Percentiles rank a stretch among this genome's conserved stretches.
phyloP scores from a whole-genome alignment of 176 grass and related monocot genomes.

The Oryza glaberrima region DNA sequence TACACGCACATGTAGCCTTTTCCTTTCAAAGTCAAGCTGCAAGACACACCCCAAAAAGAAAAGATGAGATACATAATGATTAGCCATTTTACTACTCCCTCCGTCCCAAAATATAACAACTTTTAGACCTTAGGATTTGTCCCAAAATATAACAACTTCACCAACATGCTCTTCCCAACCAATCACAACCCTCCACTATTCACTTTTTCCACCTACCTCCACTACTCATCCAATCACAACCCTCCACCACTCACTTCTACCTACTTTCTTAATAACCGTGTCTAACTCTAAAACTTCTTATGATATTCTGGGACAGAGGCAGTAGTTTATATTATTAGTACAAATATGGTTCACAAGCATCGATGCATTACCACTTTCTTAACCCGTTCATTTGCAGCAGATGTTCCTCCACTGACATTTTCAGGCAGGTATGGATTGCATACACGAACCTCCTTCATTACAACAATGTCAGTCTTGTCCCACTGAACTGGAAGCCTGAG shows the following conservation, averaged over 20 bases:
- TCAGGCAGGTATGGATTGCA: conserved; percentile 86
- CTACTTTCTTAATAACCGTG: no score
- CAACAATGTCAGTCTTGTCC: conserved; percentile 94
- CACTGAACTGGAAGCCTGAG: conserved; percentile 93
- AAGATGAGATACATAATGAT: conserved; percentile 18
- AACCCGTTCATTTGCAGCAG: conserved; percentile 88
- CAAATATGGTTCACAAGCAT: conserved; percentile 6
- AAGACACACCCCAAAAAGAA: conserved; percentile 14
- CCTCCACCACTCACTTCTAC: no score
- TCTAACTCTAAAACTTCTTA: no score
- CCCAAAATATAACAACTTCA: no score
- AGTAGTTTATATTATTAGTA: not conserved
- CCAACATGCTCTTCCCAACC: no score
- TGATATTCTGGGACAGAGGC: no score
- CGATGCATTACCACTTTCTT: conserved; percentile 91
- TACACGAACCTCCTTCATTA: conserved; percentile 93
- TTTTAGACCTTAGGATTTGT: no score
- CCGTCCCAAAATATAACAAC: no score
- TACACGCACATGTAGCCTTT: conserved; percentile 73
- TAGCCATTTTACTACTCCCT: not conserved
- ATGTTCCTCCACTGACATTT: conserved; percentile 86
- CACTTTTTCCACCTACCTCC: no score
- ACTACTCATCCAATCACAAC: no score
- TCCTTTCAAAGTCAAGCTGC: conserved; percentile 95
- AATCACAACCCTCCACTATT: no score